Base-by-base conservation (phyloP, 1,139 yeast species). In the Geotrichum phurueaensis region DNA sequence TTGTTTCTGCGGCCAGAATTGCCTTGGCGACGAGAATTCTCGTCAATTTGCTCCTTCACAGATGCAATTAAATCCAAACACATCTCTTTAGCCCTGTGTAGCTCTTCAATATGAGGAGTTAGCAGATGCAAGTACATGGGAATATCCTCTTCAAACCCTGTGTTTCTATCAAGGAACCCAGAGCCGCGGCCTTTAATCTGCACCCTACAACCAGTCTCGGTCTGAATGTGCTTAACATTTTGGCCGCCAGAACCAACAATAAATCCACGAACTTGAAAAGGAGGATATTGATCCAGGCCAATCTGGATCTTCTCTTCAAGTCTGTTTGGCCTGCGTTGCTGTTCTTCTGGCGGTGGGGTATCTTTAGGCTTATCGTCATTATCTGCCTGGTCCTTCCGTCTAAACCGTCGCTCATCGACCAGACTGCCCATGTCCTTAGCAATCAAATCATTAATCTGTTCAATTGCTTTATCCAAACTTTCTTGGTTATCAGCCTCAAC, bases 171-270 rank as follows among this genome's bases (percentile, higher is more conserved):
- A 45, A 71, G 56, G 62, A 68, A 75, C 3, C 75, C 75, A 7
- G 77, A 72, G 20, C 78, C 78, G 22, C 68, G 65, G n/a, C 78
- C 78, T 62, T 73, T 74, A 54, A 76, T 66, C 57, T 70, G 75
- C 13, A 75, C 73, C 18, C 70, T 64, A 51, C 74, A 68, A 3
- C 72, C 73, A 1, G 78, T 74, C 51, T 71, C 76, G 43, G 57
- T 60, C 56, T 69, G 70, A 50, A 75, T 73, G 63, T 76, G 79
- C 65, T 75, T 75, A 51, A 76, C 72, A 60, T 76, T 74, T 54
- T 70, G 72, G n/a, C 76, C 77, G 13, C 67, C 70, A 18, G 69
- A 70, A 1, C 78, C 78, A 18, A 75, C 74, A 51, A 75, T 66
- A 39, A 66, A 63, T 9, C 74, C 74, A 7, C 77, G 72, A 22